Conservation (phyloP, 805 yeast genomes). For the Diddensiella santjacobensis region DNA sequence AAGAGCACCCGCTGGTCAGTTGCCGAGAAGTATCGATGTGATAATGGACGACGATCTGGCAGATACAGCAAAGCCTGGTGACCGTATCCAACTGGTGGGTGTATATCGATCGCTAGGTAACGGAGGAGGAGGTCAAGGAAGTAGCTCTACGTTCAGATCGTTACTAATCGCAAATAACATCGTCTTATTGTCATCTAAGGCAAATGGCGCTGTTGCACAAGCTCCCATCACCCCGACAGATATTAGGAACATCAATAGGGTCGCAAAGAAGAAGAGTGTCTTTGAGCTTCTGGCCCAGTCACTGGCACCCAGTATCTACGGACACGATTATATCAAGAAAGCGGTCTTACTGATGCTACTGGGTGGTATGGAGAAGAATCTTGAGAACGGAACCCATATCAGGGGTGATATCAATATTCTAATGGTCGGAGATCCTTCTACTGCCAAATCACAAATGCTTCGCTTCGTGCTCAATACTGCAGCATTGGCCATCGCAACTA, state of each 20-base stretch:
- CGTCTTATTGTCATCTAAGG: conserved; percentile 82
- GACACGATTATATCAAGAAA: conserved; percentile 84
- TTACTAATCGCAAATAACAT: conserved; percentile 86
- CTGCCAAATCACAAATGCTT: conserved; percentile 94
- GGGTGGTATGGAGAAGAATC: conserved; percentile 92
- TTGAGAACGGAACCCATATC: conserved; percentile 91
- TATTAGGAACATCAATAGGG: conserved; percentile 76
- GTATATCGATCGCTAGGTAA: conserved; percentile 90
- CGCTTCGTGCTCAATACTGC: conserved; percentile 95
- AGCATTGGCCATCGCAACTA: conserved; percentile 91
- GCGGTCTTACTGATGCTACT: conserved; percentile 87
- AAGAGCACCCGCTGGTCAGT: conserved; percentile 95
- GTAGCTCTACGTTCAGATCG: conserved; percentile 69
- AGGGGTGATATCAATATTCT: conserved; percentile 96
- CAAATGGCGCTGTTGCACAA: conserved; percentile 67
- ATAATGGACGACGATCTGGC: conserved; percentile 94
- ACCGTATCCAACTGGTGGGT: conserved; percentile 89
- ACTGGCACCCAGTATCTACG: conserved; percentile 93
- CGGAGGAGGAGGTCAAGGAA: conserved; percentile 45
- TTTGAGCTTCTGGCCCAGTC: conserved; percentile 80
- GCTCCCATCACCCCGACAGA: conserved; percentile 73
- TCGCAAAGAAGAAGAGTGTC: conserved; percentile 65
- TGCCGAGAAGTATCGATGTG: conserved; percentile 89
- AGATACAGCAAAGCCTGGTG: conserved; percentile 92
- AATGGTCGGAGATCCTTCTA: conserved; percentile 98